Conservation (phyloP, 495 filamentous ascomycete genomes). For the Hamigera avellanea region DNA sequence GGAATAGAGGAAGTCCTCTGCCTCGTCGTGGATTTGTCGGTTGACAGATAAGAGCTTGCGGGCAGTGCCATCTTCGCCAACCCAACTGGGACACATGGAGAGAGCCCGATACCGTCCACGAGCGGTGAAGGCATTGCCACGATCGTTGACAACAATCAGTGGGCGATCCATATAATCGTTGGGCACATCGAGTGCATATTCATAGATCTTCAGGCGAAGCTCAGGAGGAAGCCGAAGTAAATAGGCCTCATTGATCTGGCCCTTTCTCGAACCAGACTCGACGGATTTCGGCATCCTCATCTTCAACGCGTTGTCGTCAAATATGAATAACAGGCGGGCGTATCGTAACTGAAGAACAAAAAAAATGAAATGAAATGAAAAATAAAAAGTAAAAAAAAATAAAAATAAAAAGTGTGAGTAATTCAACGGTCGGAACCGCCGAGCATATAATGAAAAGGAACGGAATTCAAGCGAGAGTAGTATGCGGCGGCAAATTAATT, state of each 20-base stretch:
- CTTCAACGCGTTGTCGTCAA: too few species aligned
- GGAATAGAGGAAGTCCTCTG: slow-evolving; percentile 28
- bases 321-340: background rate
- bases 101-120: slow-evolving; percentile 21
- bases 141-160: slow-evolving; percentile 24
- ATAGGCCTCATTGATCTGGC: background rate
- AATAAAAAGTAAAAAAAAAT: slow-evolving; percentile 1
- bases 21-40: slow-evolving; percentile 31
- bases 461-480: too few species aligned
- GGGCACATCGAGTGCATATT: slow-evolving; percentile 23
- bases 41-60: slow-evolving; percentile 21
- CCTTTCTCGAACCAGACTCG: too few species aligned
- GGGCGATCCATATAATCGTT: slow-evolving; percentile 27
- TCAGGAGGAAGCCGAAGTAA: slow-evolving; percentile 25
- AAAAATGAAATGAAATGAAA: background rate
- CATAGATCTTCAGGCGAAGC: slow-evolving; percentile 31
- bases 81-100: slow-evolving; percentile 28
- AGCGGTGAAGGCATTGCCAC: slow-evolving; percentile 20
- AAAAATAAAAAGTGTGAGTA: too few species aligned
- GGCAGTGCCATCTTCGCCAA: slow-evolving; percentile 19
- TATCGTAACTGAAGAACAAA: background rate
- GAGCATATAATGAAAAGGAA: too few species aligned
- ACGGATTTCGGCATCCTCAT: background rate
- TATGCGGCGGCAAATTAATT: too few species aligned
- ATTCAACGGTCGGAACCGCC: too few species aligned